phyloP scores from a whole-genome alignment of 257 asterid species.

The Lavandula angustifolia region DNA sequence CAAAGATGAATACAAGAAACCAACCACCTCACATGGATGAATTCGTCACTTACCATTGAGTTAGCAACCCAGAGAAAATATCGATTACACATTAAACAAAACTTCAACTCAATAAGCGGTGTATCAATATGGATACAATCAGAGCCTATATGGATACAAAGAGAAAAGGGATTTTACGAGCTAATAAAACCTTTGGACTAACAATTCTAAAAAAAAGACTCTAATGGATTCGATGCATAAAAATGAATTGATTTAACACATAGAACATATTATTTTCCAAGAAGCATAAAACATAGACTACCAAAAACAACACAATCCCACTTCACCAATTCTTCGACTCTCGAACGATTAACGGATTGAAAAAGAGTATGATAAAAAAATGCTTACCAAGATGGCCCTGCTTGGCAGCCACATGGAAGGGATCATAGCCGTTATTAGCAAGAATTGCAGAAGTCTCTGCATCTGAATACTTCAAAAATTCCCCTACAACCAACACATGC shows the following conservation, averaged over 20 bases:
- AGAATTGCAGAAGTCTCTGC: constrained; percentile 66
- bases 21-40: neutral
- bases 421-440: constrained; percentile 86
- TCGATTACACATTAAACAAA: too few species aligned
- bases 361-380: constrained; percentile 5
- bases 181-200: too few species aligned
- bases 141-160: too few species aligned
- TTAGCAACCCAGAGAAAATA: too few species aligned
- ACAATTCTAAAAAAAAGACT: too few species aligned
- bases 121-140: too few species aligned
- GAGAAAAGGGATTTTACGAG: too few species aligned
- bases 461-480: constrained; percentile 74
- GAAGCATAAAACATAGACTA: neutral
- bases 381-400: constrained; percentile 83
- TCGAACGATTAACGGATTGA: neutral
- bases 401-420: constrained; percentile 90
- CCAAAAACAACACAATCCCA: neutral
- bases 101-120: too few species aligned
- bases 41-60: too few species aligned
- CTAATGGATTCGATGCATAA: too few species aligned
- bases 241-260: too few species aligned
- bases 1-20: neutral
- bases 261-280: neutral
- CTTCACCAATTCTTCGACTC: neutral
- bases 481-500: constrained; percentile 65